Evolutionary conservation across 441 rosid species (phyloP), one percentile per base, ranked within the genome.

Genomic region (Gossypium aridum): DNA sequence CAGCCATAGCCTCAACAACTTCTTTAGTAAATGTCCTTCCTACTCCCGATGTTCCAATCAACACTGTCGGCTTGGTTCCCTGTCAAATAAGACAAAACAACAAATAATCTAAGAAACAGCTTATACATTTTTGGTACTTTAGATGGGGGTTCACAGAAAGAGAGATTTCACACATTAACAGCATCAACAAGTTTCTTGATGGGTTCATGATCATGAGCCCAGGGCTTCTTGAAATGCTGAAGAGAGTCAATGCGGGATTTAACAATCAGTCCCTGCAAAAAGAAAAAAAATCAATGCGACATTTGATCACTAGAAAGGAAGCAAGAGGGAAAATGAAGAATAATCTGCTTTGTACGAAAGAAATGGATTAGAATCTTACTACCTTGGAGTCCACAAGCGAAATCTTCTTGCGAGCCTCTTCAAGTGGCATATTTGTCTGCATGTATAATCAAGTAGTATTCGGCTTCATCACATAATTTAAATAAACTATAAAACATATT

Each of bases 321-420:
- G 37, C 7, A 1, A 31, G 37, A 31, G 37, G 37, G 37, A 5
- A 31, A 31, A 31, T 31, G 37, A 31, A 31, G 7, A 74, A 72
- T 73, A 55, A 70, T 54, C 16, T 70, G 54, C 39, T 23, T 76
- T 16, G 0, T 13, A 47, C 28, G 6, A 43, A 19, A 4, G 1
- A 31, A 47, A 88, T 31, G 37, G 47, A 73, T 71, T 23, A 72
- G 69, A 63, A 70, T 17, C 37, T 56, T 43, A 65, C 63, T 81
- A 93, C 94, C 94, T 90, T 89, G 2, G 97, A 93, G 79, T 93
- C 97, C 66, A 93, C 96, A 2, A 93, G 92, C 91, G 92, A 93
- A 68, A 93, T 83, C 82, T 88, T 89, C 86, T 88, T 89, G 64
- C 91, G 88, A 43, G 97, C 84, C 85, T 88, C 95, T 79, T 90